A percentile compares a stretch with the other conserved stretches of the same genome.
phyloP scores from a whole-genome alignment of 2,329 filamentous ascomycete species.

The Epichloe gansuensis region DNA sequence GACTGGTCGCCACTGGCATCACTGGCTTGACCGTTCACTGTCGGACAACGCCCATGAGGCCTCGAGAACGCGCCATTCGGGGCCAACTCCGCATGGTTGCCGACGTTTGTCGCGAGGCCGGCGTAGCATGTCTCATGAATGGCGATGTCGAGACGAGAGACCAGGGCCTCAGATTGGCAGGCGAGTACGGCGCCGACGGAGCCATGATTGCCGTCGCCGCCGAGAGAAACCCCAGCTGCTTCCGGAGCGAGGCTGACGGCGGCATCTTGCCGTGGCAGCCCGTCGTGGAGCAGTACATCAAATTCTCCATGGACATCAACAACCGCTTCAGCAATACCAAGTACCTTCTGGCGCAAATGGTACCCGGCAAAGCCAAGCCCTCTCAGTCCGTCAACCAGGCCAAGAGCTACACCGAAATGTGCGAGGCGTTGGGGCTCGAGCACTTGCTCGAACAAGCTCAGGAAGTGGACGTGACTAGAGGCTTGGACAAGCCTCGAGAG shows the following conservation, averaged over 20 bases:
- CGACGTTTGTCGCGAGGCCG: conserved; percentile 65
- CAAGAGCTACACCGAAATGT: conserved; percentile 61
- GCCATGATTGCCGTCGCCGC: conserved; percentile 95
- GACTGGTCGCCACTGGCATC: conserved; percentile 78
- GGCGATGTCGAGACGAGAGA: conserved; percentile 74
- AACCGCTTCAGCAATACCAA: conserved; percentile 93
- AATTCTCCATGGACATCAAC: conserved; percentile 59
- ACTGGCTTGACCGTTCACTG: conserved; percentile 89
- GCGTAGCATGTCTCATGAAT: conserved; percentile 91
- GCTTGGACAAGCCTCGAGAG: conserved; percentile 39
- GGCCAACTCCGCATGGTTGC: conserved; percentile 77
- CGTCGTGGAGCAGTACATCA: conserved; percentile 65
- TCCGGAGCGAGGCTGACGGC: conserved; percentile 56
- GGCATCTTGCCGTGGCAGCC: conserved; percentile 64
- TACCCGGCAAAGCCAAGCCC: conserved; percentile 62
- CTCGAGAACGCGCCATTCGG: conserved; percentile 75
- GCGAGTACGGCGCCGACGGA: conserved; percentile 77
- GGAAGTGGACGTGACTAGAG: conserved; percentile 51
- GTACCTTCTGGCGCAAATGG: conserved; percentile 72
- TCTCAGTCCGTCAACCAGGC: conserved; percentile 50
- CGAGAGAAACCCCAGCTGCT: conserved; percentile 83
- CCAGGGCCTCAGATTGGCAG: conserved; percentile 57
- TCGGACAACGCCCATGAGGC: conserved; percentile 90
- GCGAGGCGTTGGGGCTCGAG: conserved; percentile 51
- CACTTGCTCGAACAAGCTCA: conserved; percentile 52